Evolutionary conservation across 2,329 filamentous ascomycete genomes (phyloP), one percentile per base, ranked within the genome.

Genomic region (Colletotrichum orchidophilum): DNA sequence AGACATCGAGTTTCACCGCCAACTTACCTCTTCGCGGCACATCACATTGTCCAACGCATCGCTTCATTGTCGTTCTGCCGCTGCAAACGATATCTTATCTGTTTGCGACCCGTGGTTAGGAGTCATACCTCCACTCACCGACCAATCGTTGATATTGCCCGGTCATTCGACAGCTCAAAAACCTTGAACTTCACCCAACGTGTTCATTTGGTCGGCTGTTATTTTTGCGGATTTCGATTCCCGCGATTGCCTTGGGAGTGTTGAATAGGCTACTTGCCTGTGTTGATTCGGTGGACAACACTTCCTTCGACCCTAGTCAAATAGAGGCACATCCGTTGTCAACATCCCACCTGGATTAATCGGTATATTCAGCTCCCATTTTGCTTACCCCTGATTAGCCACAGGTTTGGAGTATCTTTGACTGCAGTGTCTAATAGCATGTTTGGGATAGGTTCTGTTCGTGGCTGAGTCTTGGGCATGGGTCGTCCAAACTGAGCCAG

Each of bases 391-490:
- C 15, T 7, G 18, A n/a, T 46, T 15, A 46, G 5, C 39, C 39
- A 8, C 39, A 46, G 8, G 18, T 6, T 46, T n/a, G 18, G n/a
- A 1, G 9, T 46, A 46, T 9, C 18, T 18, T 46, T 15, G 18
- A 46, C 18, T 46, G 39, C 39, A 46, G 18, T 57, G 33, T 24
- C 53, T 24, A 33, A 50, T 15, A 11, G n/a, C 7, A 11, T 49
- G n/a, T 42, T 12, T 33, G 35, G 33, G 7, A 8, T 21, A 12
- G 29, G 12, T 53, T 53, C 12, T 39, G 27, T 24, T 26, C 6
- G 33, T 21, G 35, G 11, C 49, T n/a, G 13, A n/a, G 26, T 29
- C 49, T 27, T 27, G 54, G 68, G 68, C 53, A 68, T 68, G 68
- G 55, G 57, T 35, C 26, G 52, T 46, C 53, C 29, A 59, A 5